Percentiles rank a stretch among this genome's conserved stretches.
Conservation (phyloP, 495 filamentous ascomycete genomes). For the Penicillium antarcticum region DNA sequence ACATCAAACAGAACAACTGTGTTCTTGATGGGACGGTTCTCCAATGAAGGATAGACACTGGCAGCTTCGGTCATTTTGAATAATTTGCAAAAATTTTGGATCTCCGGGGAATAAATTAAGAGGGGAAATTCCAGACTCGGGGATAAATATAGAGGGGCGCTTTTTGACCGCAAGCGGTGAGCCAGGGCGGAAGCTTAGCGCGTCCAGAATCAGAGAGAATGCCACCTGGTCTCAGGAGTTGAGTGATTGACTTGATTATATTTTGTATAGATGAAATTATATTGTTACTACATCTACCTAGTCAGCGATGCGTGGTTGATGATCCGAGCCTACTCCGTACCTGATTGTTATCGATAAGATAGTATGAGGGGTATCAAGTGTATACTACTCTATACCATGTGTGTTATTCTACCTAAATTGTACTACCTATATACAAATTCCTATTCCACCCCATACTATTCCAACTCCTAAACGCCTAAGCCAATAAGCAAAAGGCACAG, state of each 20-base stretch:
- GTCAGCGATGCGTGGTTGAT: not conserved
- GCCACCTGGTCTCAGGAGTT: constrained; percentile 2
- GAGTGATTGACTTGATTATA: too few species aligned
- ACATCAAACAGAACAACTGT: constrained; percentile 94
- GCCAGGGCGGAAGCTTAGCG: constrained; percentile 14
- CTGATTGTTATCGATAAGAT: constrained; percentile 20
- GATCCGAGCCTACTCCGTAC: not conserved
- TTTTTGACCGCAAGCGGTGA: constrained; percentile 37
- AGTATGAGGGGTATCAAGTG: not conserved
- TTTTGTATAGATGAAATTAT: too few species aligned
- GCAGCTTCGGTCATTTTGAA: constrained; percentile 45
- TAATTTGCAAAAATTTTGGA: not conserved
- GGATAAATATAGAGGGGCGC: constrained; percentile 20
- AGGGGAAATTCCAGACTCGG: constrained; percentile 5
- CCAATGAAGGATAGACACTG: constrained; percentile 67
- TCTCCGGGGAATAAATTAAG: not conserved
- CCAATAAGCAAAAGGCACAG: not conserved
- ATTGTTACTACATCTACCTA: too few species aligned
- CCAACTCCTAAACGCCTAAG: not conserved
- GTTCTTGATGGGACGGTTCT: constrained; percentile 77
- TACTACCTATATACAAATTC: too few species aligned
- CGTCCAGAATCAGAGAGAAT: constrained; percentile 14
- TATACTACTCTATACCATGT: not conserved
- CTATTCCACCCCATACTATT: not conserved
- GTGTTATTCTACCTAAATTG: not conserved